Conservation (phyloP, 177 flowering plant species). For the Vitis hybrid region DNA sequence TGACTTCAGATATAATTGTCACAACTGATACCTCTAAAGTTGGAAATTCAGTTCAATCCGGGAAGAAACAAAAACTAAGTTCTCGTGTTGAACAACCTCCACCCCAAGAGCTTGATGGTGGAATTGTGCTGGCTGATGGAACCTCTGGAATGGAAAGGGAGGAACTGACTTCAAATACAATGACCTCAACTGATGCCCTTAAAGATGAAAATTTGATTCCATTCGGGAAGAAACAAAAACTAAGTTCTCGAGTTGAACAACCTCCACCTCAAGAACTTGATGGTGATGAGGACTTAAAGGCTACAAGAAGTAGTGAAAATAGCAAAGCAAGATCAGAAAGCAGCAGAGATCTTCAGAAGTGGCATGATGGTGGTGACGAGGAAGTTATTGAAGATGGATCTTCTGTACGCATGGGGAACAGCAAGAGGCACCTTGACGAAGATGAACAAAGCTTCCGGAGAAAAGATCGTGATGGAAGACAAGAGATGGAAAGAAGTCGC, state of each 20-base stretch:
- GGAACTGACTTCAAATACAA: slow-evolving; percentile 32
- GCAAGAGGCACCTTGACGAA: slow-evolving; percentile 45
- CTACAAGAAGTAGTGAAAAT: slow-evolving; percentile 72
- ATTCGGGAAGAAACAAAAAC: slow-evolving; percentile 42
- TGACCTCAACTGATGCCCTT: slow-evolving; percentile 15
- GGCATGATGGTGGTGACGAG: slow-evolving; percentile 62
- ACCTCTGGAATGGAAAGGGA: slow-evolving; percentile 43
- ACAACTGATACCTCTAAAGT: slow-evolving; percentile 31
- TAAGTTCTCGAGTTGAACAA: slow-evolving; percentile 32
- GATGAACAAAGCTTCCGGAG: slow-evolving; percentile 48
- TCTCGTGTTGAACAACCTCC: slow-evolving; percentile 30
- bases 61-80: slow-evolving; percentile 45
- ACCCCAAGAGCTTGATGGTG: slow-evolving; percentile 46
- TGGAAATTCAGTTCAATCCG: slow-evolving; percentile 21
- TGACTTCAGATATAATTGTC: slow-evolving; percentile 18
- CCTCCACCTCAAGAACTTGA: slow-evolving; percentile 37
- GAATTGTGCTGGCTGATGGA: slow-evolving; percentile 32
- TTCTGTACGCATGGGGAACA: slow-evolving; percentile 32
- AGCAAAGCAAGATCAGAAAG: slow-evolving; percentile 81
- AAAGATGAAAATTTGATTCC: slow-evolving; percentile 32
- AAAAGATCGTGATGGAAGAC: slow-evolving; percentile 53
- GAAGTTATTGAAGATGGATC: slow-evolving; percentile 70
- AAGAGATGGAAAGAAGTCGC: slow-evolving; percentile 51
- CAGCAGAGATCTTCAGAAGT: slow-evolving; percentile 64
- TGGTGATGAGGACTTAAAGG: slow-evolving; percentile 57